Conservation (phyloP, 306 rosid species). For the Inga oerstediana region DNA sequence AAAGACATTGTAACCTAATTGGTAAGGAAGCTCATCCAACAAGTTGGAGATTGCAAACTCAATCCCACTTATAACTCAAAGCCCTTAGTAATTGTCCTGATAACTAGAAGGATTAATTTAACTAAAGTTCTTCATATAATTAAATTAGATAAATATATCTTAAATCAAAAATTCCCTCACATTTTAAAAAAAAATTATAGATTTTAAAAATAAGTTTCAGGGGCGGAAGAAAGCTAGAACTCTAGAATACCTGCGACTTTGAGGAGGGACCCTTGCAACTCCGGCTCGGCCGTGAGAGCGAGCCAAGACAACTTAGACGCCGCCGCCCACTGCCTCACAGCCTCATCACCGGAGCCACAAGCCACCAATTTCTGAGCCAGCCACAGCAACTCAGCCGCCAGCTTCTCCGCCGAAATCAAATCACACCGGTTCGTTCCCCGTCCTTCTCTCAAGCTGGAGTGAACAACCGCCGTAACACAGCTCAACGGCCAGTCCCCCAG, state of each 20-base stretch:
- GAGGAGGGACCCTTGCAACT: slow-evolving; percentile 62
- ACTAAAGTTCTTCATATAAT: too few relatives aligned
- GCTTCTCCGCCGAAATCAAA: slow-evolving; percentile 56
- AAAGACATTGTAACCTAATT: too few relatives aligned
- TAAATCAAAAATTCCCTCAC: too few relatives aligned
- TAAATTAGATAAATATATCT: too few relatives aligned
- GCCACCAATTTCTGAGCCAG: slow-evolving; percentile 63
- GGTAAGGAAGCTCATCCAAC: too few relatives aligned
- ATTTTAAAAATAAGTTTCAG: neutral
- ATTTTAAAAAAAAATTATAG: neutral
- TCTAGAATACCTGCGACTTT: slow-evolving; percentile 56
- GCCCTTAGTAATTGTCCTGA: too few relatives aligned
- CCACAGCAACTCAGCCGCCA: slow-evolving; percentile 74
- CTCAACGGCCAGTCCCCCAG: slow-evolving; percentile 26
- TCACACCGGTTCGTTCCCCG: slow-evolving; percentile 19
- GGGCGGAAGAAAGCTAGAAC: neutral
- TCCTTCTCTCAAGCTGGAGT: neutral
- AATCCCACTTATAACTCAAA: too few relatives aligned
- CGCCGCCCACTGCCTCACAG: slow-evolving; percentile 54
- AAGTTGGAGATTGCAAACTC: too few relatives aligned
- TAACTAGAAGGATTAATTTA: too few relatives aligned
- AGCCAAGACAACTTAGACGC: slow-evolving; percentile 62
- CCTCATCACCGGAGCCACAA: slow-evolving; percentile 58
- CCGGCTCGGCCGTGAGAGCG: slow-evolving; percentile 66
- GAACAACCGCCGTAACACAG: slow-evolving; percentile 34